A percentile compares a stretch with the other conserved stretches of the same genome.
Conservation (phyloP, 2,329 filamentous ascomycete genomes). For the Pseudogymnoascus sp. region DNA sequence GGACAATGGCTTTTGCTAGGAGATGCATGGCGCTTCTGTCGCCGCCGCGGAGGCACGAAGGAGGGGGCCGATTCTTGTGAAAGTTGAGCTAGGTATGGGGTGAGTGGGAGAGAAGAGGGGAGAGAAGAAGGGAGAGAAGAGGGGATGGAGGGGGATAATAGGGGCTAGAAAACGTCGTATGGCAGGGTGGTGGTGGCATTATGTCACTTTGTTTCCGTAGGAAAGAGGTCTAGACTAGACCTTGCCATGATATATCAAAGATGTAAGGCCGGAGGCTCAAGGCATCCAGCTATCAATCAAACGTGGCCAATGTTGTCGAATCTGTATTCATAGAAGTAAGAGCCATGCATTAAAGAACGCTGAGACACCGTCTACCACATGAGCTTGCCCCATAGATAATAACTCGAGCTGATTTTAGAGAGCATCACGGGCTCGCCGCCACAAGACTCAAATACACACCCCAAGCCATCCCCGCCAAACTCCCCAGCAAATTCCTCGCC, state of each 20-base stretch:
- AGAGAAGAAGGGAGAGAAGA: not conserved
- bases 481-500: slow-evolving; percentile 63
- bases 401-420: not conserved
- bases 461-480: slow-evolving; percentile 66
- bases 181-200: not conserved
- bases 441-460: slow-evolving; percentile 67
- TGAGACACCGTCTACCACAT: not conserved
- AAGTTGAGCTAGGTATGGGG: not conserved
- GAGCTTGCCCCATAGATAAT: not conserved
- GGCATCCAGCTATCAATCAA: too few relatives aligned
- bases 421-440: slow-evolving; percentile 29
- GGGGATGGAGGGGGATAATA: not conserved
- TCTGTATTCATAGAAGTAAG: not conserved
- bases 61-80: not conserved
- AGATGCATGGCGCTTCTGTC: not conserved
- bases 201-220: not conserved
- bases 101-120: not conserved
- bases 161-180: not conserved
- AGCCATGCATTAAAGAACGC: not conserved
- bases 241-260: not conserved
- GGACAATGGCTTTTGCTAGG: not conserved
- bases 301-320: not conserved
- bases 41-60: not conserved
- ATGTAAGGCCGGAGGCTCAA: not conserved
- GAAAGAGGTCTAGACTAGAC: not conserved